Evolutionary conservation across 2,329 filamentous ascomycete species (phyloP), one percentile per base, ranked within the genome.

Genomic region (Arthroderma sp.): DNA sequence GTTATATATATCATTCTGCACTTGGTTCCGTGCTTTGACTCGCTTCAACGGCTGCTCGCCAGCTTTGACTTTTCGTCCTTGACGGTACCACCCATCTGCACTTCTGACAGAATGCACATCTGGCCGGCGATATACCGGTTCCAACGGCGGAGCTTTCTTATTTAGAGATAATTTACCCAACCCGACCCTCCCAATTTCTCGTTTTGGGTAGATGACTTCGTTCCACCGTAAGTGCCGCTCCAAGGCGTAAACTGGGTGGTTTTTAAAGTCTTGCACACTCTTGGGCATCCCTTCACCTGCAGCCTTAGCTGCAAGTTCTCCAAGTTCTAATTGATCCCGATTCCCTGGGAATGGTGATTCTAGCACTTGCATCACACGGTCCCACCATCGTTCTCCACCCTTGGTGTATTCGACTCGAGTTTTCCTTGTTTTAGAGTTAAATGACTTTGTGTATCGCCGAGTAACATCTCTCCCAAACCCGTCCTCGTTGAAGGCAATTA

Each of bases 11-110:
- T 71, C 69, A 23, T 72, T 69, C 2, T 47, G 55, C 21, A 38
- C 11, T 23, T 37, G 51, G 28, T 15, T 23, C 31, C 31, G 21
- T 62, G 68, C 65, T 70, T 66, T 61, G 1, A 88, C 73, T 67
- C 85, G 85, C 68, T 95, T 97, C 13, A 87, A 78, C 0, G 93
- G 88, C 57, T 93, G 85, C 68, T 95, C 88, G 13, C 86, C 83
- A 0, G 81, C 73, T 63, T 83, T 88, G 6, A 98, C 82, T 61
- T 90, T 85, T 25, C 89, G 80, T 0, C 93, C 93, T 59, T 91
- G 73, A 1, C 91, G 83, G 70, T 93, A 96, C 94, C 93, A 98
- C 61, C 87, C 89, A 63, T 95, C 89, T 2, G 83, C 84, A 61
- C 84, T 94, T 61, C 84, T 81, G 1, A 89, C 89, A 4, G 83